Evolutionary conservation across 2,329 filamentous ascomycete species (phyloP), one percentile per base, ranked within the genome.

Genomic region (Eutypa lata): DNA sequence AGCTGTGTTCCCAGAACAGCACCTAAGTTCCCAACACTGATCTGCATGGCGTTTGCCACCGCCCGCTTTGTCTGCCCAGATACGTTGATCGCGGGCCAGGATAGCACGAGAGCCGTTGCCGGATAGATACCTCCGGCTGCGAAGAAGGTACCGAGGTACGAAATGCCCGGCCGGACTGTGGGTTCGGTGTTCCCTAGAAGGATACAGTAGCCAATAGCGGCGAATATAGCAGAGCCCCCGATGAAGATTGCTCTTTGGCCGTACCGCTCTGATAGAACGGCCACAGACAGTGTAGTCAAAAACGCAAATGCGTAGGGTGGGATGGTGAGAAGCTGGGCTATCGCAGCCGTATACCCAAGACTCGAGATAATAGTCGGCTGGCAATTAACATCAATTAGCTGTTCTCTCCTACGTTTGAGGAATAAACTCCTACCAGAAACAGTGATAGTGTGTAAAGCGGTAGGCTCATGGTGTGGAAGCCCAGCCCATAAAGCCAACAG

Each of bases 11-110:
- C 87, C 22, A 90, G 60, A 0, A 89, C 83, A 0, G 84, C 86
- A 0, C 86, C 87, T 1, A 87, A 64, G 57, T 89, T 89, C 0
- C 86, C 87, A 48, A 90, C 84, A 10, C 81, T 86, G 53, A 90
- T 89, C 60, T 89, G 86, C 79, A 90, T 82, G 0, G 83, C 87
- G 47, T 86, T 88, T 2, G 82, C 83, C 3, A 85, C 82, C 1
- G 83, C 84, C 1, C 87, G 76, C 68, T 90, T 90, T 0, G 84
- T 88, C 68, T 89, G 85, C 0, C 85, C 84, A 0, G 83, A 85
- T 0, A 90, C 83, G 53, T 90, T 89, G 65, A 87, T 88, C 2
- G 86, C 86, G 0, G 86, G 84, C 86, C 87, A 90, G 1, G 82
- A 84, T 0, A 90, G 73, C 0, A 84, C 80, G 2, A 88, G 76